Percentiles rank a stretch among this genome's conserved stretches.
phyloP scores from a whole-genome alignment of 257 asterid species.

The Capsicum rhomboideum region DNA sequence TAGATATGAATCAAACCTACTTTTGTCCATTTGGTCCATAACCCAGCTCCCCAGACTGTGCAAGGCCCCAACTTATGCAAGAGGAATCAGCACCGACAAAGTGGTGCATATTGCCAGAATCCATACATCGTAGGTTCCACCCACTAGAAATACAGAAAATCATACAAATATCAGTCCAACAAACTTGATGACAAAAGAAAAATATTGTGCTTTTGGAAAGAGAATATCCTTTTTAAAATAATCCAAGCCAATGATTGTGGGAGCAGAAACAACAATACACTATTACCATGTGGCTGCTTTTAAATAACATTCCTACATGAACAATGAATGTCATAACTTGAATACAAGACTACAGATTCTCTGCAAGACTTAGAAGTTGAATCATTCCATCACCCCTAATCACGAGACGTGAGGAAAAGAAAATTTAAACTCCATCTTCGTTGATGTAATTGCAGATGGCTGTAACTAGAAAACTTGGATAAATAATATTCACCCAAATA shows the following conservation, averaged over 20 bases:
- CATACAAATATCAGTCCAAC: neutral
- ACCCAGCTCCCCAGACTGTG: slow-evolving; percentile 94
- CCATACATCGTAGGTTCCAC: slow-evolving; percentile 93
- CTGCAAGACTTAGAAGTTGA: neutral
- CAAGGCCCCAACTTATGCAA: slow-evolving; percentile 98
- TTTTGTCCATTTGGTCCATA: slow-evolving; percentile 89
- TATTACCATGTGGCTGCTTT: neutral
- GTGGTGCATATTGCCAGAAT: slow-evolving; percentile 85
- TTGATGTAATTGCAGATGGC: neutral
- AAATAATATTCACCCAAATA: neutral
- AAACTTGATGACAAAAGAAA: neutral
- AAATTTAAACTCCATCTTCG: neutral
- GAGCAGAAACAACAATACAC: neutral
- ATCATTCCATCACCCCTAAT: neutral
- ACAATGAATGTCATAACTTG: neutral
- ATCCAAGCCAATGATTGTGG: neutral
- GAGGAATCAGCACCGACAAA: slow-evolving; percentile 99
- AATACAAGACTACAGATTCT: neutral
- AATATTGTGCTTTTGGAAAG: neutral
- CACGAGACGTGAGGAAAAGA: neutral
- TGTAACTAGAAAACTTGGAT: neutral
- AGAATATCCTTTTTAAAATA: neutral
- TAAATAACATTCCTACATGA: neutral
- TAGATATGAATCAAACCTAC: slow-evolving; percentile 27
- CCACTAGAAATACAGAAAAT: slow-evolving; percentile 39